Evolutionary conservation across 1,284 basidiomycete species (phyloP), one percentile per base, ranked within the genome.

Genomic region (Puccinia coronata): DNA sequence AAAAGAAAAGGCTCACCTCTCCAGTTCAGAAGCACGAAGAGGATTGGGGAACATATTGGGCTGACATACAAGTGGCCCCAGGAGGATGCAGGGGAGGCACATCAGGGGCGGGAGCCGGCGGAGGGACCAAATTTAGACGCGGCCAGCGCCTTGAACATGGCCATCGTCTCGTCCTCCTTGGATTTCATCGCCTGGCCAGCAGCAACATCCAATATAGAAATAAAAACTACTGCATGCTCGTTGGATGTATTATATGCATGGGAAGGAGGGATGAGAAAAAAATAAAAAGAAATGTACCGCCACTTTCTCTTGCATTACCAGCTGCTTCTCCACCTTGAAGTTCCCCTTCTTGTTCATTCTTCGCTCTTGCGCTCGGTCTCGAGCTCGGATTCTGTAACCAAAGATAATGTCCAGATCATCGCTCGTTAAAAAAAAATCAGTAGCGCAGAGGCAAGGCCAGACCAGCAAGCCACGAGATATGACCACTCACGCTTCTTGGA

Each of bases 141-240:
- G 28, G 74, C 74, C 36, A 76, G n/a, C 14, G 74, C 74, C 65
- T 57, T 76, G 20, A 76, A 49, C 74, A 76, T 76, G 36, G 57
- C 39, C 74, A 76, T 76, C 34, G 74, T 76, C 34, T 76, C 20
- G 23, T 76, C 74, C 43, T 76, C 74, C 34, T 76, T 76, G 14
- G 53, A 63, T 59, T 41, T 76, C 53, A 61, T 59, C 12, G 59
- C 74, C 74, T 76, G 34, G 28, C 12, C 6, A 2, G 25, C 28
- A n/a, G n/a, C 25, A 2, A 20, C 61, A 65, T 43, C 20, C n/a
- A 25, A 43, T 43, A 11, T 23, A 25, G 11, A 65, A 25, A 16
- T 16, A 31, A 59, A 59, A 31, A 34, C 6, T 25, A 41, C n/a
- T n/a, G n/a, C n/a, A n/a, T n/a, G n/a, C n/a, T n/a, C n/a, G n/a